Evolutionary conservation across 441 rosid species (phyloP).

Genomic region (Arabidopsis hybrid): DNA sequence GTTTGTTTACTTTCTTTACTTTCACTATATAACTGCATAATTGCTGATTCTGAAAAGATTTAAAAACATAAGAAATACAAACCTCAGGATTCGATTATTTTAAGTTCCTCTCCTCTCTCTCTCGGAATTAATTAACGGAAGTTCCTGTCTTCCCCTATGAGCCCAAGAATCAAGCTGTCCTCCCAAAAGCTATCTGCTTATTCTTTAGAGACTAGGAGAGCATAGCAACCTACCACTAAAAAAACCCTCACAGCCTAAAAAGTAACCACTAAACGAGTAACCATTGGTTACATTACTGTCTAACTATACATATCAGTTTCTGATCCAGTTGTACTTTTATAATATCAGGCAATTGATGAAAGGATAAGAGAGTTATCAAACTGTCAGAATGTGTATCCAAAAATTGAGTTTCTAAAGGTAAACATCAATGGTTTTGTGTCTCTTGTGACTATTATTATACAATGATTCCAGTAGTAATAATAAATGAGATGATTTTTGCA

Average conservation of each 20-base stretch:
- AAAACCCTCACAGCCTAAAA: constrained; percentile 3
- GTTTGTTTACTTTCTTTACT: constrained; percentile 6
- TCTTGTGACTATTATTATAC: constrained; percentile 22
- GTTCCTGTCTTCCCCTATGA: constrained; percentile 5
- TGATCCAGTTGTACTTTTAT: constrained; percentile 44
- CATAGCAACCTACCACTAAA: constrained; percentile 4
- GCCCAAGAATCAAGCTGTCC: constrained; percentile 7
- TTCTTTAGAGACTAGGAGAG: constrained; percentile 14
- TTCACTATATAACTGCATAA: not conserved
- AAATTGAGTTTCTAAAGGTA: constrained; percentile 91
- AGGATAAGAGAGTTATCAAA: constrained; percentile 94
- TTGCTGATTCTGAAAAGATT: constrained; percentile 15
- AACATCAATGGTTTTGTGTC: not conserved
- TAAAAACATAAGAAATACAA: constrained; percentile 10
- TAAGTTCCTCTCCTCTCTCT: not conserved
- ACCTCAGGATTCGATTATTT: not conserved
- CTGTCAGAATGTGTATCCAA: constrained; percentile 83
- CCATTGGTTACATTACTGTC: constrained; percentile 3
- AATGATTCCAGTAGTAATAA: constrained; percentile 10
- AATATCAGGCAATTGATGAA: constrained; percentile 90
- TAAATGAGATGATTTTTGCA: constrained; percentile 43
- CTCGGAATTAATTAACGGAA: not conserved
- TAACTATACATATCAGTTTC: constrained; percentile 1
- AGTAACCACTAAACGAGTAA: constrained; percentile 16
- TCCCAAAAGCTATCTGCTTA: constrained; percentile 6